These are phyloP conservation scores for Plasmodium fragile DNA, from an alignment of 169 alveolate genomes.

Conservation along the genomic window DNA sequence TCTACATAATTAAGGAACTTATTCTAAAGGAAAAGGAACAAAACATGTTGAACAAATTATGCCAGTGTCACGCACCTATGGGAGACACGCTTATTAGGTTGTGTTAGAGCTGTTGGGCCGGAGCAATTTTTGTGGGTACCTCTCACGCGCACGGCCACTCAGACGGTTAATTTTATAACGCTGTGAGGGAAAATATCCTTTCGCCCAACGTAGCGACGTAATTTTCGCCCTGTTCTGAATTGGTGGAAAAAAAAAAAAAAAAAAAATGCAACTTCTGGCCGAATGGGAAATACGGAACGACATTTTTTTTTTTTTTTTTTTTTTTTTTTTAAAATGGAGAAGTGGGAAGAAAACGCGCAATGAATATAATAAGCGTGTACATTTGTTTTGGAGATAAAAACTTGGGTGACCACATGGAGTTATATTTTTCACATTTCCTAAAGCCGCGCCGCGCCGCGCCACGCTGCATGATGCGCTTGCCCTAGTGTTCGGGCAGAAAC, in stretches of 20 bases:
- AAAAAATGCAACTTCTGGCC: background rate
- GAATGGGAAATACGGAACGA: background rate
- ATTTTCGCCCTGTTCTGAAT: background rate
- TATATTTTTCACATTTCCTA: background rate
- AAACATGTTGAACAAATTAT: background rate
- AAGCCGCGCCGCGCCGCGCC: background rate
- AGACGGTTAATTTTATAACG: background rate
- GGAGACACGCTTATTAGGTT: background rate
- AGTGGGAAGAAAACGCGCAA: background rate
- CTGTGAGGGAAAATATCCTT: background rate
- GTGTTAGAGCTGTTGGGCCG: background rate
- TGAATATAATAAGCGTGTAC: background rate
- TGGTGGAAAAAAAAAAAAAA: background rate
- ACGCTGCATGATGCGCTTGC: background rate
- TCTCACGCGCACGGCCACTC: background rate
- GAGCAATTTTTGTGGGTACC: background rate
- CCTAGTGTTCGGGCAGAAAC: background rate
- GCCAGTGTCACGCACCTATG: background rate
- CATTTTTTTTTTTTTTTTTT: background rate
- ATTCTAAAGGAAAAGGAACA: background rate
- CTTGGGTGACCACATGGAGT: background rate
- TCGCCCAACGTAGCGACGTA: background rate
- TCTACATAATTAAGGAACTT: background rate
- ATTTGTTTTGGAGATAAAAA: background rate
- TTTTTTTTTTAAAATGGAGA: background rate